A percentile compares a stretch with the other conserved stretches of the same genome.
phyloP scores from a whole-genome alignment of 1,284 basidiomycete species.

The Chalciporus sp. region DNA sequence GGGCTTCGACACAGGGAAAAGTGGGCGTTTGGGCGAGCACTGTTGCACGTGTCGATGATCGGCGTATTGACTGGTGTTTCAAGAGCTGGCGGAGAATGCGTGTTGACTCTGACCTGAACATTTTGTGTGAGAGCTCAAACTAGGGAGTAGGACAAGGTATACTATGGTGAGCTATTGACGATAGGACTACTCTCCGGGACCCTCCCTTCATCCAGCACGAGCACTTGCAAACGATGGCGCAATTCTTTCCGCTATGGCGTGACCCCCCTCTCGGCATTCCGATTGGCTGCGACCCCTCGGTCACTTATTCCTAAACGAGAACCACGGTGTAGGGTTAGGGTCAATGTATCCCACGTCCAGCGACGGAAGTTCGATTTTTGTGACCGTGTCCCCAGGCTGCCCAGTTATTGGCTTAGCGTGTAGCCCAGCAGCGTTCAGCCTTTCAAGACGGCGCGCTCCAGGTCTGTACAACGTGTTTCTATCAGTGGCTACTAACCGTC shows the following conservation, averaged over 20 bases:
- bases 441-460: background rate
- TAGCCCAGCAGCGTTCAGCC: background rate
- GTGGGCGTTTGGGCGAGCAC: conserved; percentile 35
- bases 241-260: background rate
- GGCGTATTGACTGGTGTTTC: background rate
- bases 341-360: background rate
- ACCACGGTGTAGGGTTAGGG: conserved; percentile 10
- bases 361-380: background rate
- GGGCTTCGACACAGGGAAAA: conserved; percentile 80
- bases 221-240: background rate
- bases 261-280: background rate
- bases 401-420: too few species aligned
- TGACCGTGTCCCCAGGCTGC: background rate
- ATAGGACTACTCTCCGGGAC: too few species aligned
- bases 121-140: background rate
- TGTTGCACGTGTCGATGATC: background rate
- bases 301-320: background rate
- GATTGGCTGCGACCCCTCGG: background rate
- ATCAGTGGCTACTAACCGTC: background rate
- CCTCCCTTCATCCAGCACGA: background rate
- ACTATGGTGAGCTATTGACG: too few species aligned
- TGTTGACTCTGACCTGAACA: background rate
- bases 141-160: too few species aligned
- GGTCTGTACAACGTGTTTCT: conserved; percentile 20
- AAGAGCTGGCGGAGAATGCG: conserved; percentile 1